phyloP scores from a whole-genome alignment of 495 filamentous ascomycete species.

The Aspergillus haitiensis region DNA sequence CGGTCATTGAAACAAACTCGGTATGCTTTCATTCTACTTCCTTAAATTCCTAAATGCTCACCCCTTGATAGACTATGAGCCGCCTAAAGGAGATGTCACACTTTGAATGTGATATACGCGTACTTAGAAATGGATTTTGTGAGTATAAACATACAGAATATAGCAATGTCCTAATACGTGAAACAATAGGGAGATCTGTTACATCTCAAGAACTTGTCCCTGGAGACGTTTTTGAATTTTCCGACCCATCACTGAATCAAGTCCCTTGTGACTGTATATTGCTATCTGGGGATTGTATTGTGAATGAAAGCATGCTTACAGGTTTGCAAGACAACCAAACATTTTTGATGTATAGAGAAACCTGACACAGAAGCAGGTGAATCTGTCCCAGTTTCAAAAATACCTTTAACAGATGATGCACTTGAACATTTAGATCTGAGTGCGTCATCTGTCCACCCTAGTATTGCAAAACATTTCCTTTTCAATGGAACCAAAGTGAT shows the following conservation, averaged over 20 bases:
- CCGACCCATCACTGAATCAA: conserved; percentile 90
- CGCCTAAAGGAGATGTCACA: conserved; percentile 87
- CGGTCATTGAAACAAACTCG: conserved; percentile 84
- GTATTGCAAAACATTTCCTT: conserved; percentile 82
- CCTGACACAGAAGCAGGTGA: conserved; percentile 61
- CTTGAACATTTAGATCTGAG: conserved; percentile 70
- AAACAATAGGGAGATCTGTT: conserved; percentile 70
- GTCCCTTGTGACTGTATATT: conserved; percentile 93
- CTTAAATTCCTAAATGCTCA: conserved; percentile 16
- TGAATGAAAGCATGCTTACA: conserved; percentile 99
- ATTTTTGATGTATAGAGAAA: background rate
- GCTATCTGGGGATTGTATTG: conserved; percentile 92
- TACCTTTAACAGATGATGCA: conserved; percentile 79
- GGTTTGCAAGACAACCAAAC: conserved; percentile 44
- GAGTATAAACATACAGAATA: conserved; percentile 32
- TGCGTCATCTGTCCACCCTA: conserved; percentile 73
- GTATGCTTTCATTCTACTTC: conserved; percentile 41
- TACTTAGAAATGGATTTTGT: conserved; percentile 94
- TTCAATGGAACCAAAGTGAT: conserved; percentile 97
- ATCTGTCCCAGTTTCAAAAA: conserved; percentile 95
- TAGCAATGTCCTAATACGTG: background rate
- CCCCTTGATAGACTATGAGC: conserved; percentile 71
- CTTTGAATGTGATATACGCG: conserved; percentile 93
- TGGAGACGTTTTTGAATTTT: conserved; percentile 96
- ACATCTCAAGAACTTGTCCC: conserved; percentile 87